Conservation (phyloP, 139 green algal species). For the Chlorella sp. region DNA sequence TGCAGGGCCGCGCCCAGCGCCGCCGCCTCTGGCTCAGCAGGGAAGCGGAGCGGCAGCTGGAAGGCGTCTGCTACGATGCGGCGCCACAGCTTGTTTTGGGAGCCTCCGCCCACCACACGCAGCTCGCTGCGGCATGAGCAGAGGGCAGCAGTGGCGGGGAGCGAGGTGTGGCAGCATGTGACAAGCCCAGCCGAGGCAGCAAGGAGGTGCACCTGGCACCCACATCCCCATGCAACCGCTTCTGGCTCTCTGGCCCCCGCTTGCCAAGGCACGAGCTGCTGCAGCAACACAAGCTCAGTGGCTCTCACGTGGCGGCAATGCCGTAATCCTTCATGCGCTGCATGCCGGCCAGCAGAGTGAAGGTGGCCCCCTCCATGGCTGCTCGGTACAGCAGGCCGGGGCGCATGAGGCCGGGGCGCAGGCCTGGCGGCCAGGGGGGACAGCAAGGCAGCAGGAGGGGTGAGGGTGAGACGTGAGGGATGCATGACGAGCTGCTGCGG, state of each 20-base stretch:
- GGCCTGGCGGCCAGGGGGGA: conserved; percentile 36
- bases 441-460: not conserved
- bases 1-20: conserved; percentile 86
- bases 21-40: conserved; percentile 81
- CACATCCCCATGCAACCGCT: too few relatives aligned
- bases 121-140: conserved; percentile 52
- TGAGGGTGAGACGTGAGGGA: too few relatives aligned
- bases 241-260: too few relatives aligned
- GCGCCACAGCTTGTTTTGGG: conserved; percentile 83
- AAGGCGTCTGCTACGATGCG: conserved; percentile 87
- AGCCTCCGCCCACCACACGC: conserved; percentile 85
- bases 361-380: conserved; percentile 87
- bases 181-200: too few relatives aligned
- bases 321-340: conserved; percentile 52
- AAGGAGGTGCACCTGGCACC: too few relatives aligned
- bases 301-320: conserved; percentile 44
- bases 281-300: too few relatives aligned
- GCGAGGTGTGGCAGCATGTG: too few relatives aligned
- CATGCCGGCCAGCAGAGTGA: conserved; percentile 74
- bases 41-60: conserved; percentile 67
- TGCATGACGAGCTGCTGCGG: too few relatives aligned
- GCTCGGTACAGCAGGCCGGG: conserved; percentile 87
- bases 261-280: too few relatives aligned
- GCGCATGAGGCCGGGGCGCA: conserved; percentile 49
- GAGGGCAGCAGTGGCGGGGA: too few relatives aligned